Conservation (phyloP, 257 asterid genomes). For the Dorcoceras hygrometricum region DNA sequence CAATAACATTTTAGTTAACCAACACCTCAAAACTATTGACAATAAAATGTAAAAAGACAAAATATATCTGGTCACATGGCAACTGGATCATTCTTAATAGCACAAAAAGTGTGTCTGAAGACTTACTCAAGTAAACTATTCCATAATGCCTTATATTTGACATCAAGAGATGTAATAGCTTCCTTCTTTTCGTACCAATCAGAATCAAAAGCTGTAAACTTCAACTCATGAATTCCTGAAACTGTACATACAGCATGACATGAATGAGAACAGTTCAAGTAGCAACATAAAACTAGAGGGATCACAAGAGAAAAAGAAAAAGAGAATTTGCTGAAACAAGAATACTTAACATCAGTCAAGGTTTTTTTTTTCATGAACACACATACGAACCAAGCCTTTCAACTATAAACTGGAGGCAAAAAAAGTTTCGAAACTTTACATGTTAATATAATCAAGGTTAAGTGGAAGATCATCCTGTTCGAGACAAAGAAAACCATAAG, state of each 20-base stretch:
- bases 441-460: conserved; percentile 6
- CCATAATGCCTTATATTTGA: conserved; percentile 75
- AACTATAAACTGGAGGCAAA: neutral
- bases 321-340: no score
- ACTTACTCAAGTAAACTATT: conserved; percentile 60
- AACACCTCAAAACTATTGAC: neutral
- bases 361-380: no score
- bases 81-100: conserved; percentile 20
- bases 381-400: neutral
- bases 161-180: conserved; percentile 68
- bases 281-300: conserved; percentile 20
- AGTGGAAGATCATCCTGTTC: conserved; percentile 17
- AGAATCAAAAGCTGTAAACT: conserved; percentile 52
- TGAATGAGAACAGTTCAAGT: conserved; percentile 24
- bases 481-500: neutral
- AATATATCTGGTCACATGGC: neutral
- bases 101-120: conserved; percentile 22
- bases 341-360: neutral
- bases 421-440: conserved; percentile 14
- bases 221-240: conserved; percentile 60
- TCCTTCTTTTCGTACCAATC: conserved; percentile 65
- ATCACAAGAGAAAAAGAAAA: neutral
- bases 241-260: conserved; percentile 17
- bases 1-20: no score
- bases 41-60: neutral